Evolutionary conservation across 106 monocot species (phyloP), one percentile per base, ranked within the genome.

Genomic region (Acorus gramineus): DNA sequence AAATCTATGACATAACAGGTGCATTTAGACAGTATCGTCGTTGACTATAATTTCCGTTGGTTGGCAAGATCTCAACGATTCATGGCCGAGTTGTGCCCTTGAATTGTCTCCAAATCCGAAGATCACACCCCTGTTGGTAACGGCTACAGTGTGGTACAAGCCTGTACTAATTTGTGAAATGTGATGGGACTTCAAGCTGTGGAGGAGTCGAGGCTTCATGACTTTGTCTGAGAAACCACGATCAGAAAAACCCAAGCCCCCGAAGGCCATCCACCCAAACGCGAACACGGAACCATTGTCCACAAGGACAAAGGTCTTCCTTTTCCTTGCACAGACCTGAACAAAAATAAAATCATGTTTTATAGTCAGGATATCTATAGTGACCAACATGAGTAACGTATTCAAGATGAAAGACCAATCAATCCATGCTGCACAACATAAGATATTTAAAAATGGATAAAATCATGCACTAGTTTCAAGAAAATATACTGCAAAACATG

Each of bases 321-420:
- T 80, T 64, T 96, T 96, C 78, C 95, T 90, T 44, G 95, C 95
- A 77, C 95, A 96, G 5, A 96, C 95, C 93, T 93, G 79, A 8
- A 4, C n/a, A 55, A 47, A 28, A 28, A 28, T 28, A 28, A 28
- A 28, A 28, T 28, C 0, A 28, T 28, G 28, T 28, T 28, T 28
- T 28, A 28, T 28, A 28, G 28, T 28, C 28, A 28, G 28, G 28
- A 28, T 28, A 28, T 28, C 1, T 28, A 28, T 28, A 28, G 28
- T 28, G 28, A 28, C 28, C 28, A 28, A 28, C 28, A 28, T 28
- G 28, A 28, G 28, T 28, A 28, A 28, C 28, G 1, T 28, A 28
- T 28, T 28, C 28, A 28, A 28, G 28, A 28, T 28, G 28, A 28
- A 28, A 28, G 28, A 28, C 28, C 28, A 28, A 28, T 28, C 28